Evolutionary conservation across 257 asterid genomes (phyloP).

Genomic region (Craterostigma plantagineum): DNA sequence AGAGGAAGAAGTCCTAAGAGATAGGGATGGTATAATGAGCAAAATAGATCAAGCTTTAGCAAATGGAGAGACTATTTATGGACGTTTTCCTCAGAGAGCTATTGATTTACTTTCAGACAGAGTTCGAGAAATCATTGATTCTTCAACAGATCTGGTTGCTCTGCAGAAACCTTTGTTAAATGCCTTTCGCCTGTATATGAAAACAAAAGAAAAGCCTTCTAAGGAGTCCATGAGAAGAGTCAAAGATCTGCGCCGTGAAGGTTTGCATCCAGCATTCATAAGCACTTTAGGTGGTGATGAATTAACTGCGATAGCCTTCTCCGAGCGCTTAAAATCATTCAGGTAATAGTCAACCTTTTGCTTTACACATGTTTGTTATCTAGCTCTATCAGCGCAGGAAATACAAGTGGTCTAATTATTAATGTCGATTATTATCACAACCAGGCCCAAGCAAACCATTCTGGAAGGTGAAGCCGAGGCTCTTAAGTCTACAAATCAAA

Average conservation of each 20-base stretch:
- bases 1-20: slow-evolving; percentile 62
- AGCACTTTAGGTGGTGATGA: slow-evolving; percentile 49
- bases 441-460: slow-evolving; percentile 82
- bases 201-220: slow-evolving; percentile 77
- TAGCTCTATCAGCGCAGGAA: neutral
- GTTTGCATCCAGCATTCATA: slow-evolving; percentile 77
- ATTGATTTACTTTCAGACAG: slow-evolving; percentile 76
- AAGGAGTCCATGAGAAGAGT: slow-evolving; percentile 72
- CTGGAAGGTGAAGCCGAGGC: slow-evolving; percentile 95
- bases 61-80: slow-evolving; percentile 72
- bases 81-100: slow-evolving; percentile 77
- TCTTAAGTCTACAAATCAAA: slow-evolving; percentile 48
- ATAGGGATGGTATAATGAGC: slow-evolving; percentile 40
- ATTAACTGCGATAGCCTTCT: slow-evolving; percentile 76
- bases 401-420: neutral
- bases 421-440: slow-evolving; percentile 7
- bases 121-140: slow-evolving; percentile 68
- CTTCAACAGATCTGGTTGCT: slow-evolving; percentile 54
- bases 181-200: slow-evolving; percentile 56
- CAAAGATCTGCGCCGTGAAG: slow-evolving; percentile 71
- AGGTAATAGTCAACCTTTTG: slow-evolving; percentile 21
- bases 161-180: slow-evolving; percentile 46
- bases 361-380: neutral
- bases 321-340: slow-evolving; percentile 77
- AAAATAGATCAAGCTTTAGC: slow-evolving; percentile 49